Conservation (phyloP, 1,284 basidiomycete species). For the Trametes versicolor region DNA sequence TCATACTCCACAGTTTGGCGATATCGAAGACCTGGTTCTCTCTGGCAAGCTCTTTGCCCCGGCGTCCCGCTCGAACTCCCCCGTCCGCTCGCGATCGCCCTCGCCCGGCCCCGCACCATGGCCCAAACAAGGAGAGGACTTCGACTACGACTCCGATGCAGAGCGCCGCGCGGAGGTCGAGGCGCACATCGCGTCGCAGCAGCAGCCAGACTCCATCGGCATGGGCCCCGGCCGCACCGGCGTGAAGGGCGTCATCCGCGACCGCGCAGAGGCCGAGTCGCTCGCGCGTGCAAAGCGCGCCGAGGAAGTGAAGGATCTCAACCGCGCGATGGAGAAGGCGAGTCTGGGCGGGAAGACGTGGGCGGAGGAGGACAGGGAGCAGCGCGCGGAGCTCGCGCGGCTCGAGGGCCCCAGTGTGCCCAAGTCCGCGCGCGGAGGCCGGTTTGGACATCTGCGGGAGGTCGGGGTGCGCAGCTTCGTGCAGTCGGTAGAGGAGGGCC, state of each 20-base stretch:
- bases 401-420: conserved; percentile 46
- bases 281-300: conserved; percentile 58
- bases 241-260: conserved; percentile 86
- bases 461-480: conserved; percentile 81
- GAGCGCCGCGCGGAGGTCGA: conserved; percentile 41
- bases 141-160: conserved; percentile 60
- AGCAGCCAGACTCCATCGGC: conserved; percentile 64
- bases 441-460: conserved; percentile 85
- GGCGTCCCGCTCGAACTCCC: conserved; percentile 51
- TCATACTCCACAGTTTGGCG: conserved; percentile 36
- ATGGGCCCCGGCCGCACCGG: conserved; percentile 86
- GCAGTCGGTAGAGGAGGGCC: conserved; percentile 79
- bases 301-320: conserved; percentile 59
- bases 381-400: conserved; percentile 42
- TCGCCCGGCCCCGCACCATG: conserved; percentile 42
- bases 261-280: conserved; percentile 73
- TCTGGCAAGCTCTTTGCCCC: conserved; percentile 80
- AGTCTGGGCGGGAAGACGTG: conserved; percentile 73
- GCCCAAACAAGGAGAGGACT: conserved; percentile 49
- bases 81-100: conserved; percentile 65
- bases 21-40: conserved; percentile 77
- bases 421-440: conserved; percentile 58
- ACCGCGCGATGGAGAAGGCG: conserved; percentile 66
- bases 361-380: conserved; percentile 75
- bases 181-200: conserved; percentile 39